Evolutionary conservation across 352 stramenopile genomes (phyloP).

Genomic region (Phytophthora sp.): DNA sequence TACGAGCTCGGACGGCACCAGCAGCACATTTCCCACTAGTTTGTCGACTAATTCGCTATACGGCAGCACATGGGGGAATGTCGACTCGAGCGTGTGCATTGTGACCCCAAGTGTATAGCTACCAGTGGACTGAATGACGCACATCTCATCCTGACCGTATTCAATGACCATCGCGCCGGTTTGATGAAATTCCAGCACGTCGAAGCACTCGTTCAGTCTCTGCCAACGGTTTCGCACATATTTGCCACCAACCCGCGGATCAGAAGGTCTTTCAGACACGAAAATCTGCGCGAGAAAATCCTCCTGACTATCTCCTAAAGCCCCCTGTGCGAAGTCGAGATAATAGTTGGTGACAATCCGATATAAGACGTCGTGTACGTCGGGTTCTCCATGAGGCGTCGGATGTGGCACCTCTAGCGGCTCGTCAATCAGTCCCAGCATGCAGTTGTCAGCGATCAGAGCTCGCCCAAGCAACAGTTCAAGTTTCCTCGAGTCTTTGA

Average conservation of each 20-base stretch:
- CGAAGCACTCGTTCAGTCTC: conserved; percentile 15
- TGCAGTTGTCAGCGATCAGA: conserved; percentile 29
- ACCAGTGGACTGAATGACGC: conserved; percentile 16
- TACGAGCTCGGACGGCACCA: conserved; percentile 11
- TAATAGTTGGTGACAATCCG: conserved; percentile 21
- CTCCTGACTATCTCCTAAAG: not conserved
- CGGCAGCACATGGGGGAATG: conserved; percentile 23
- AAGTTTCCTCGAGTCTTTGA: conserved; percentile 42
- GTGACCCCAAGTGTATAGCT: conserved; percentile 30
- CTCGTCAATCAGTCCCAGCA: conserved; percentile 24
- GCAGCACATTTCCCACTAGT: conserved; percentile 6
- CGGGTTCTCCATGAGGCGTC: no score
- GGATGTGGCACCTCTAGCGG: no score
- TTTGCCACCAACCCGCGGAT: not conserved
- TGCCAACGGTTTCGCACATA: conserved; percentile 20
- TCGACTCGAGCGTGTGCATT: conserved; percentile 4
- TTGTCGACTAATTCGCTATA: not conserved
- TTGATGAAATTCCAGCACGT: conserved; percentile 29
- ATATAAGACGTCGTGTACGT: no score
- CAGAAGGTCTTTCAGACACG: not conserved
- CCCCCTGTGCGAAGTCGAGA: conserved; percentile 12
- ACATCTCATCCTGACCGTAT: conserved; percentile 2
- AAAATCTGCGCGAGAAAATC: conserved; percentile 15
- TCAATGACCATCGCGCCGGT: conserved; percentile 9
- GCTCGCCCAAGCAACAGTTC: conserved; percentile 39